Evolutionary conservation across 768 basidiomycete species (phyloP).

Genomic region (Pholiota microspora): DNA sequence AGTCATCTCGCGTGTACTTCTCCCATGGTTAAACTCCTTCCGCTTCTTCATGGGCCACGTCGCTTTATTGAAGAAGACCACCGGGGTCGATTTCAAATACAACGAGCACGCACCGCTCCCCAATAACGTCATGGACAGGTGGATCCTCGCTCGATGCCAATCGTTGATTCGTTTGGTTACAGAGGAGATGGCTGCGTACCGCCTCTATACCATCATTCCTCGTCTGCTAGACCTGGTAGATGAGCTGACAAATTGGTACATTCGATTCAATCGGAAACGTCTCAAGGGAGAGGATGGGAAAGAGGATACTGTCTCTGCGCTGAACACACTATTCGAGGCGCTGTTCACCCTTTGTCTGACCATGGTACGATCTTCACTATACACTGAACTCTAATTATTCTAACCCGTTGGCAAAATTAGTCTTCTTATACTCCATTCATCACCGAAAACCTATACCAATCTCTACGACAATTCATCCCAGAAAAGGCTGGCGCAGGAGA

Average conservation of each 20-base stretch:
- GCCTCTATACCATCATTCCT: conserved; percentile 97
- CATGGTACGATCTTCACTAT: conserved; percentile 57
- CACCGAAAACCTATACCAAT: conserved; percentile 95
- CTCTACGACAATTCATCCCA: conserved; percentile 82
- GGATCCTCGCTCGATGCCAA: conserved; percentile 98
- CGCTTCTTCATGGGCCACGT: conserved; percentile 99
- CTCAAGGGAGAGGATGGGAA: conserved; percentile 93
- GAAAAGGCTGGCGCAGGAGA: conserved; percentile 70
- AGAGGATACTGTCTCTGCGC: conserved; percentile 82
- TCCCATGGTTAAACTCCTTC: conserved; percentile 98
- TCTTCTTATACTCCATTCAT: conserved; percentile 98
- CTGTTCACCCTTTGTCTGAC: conserved; percentile 92
- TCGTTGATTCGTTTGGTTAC: conserved; percentile 90
- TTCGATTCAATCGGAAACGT: conserved; percentile 95
- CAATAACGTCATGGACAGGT: conserved; percentile 96
- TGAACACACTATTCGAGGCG: conserved; percentile 96
- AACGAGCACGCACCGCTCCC: conserved; percentile 82
- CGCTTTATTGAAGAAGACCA: conserved; percentile 79
- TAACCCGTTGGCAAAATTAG: conserved; percentile 35
- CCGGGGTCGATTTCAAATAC: conserved; percentile 78
- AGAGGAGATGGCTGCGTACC: conserved; percentile 95
- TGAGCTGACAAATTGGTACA: conserved; percentile 99
- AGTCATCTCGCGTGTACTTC: conserved; percentile 91
- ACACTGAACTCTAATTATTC: not conserved
- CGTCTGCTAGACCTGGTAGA: conserved; percentile 88